Conservation (phyloP, 768 basidiomycete species). For the Boletus rubroflammeus region DNA sequence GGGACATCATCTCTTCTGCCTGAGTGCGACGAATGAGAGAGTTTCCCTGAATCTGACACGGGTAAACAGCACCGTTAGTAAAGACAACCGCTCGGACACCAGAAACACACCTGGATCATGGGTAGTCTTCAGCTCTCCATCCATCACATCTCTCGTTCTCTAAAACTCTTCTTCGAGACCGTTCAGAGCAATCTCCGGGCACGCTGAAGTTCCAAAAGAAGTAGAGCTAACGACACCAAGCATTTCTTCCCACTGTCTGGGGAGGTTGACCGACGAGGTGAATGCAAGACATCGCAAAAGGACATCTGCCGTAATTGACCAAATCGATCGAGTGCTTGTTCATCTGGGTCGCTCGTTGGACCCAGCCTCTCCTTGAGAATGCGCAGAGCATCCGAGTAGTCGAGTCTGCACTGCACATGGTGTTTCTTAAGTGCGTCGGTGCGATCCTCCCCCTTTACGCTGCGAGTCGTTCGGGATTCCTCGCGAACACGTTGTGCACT, state of each 20-base stretch:
- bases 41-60: too few relatives aligned
- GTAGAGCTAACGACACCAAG: too few relatives aligned
- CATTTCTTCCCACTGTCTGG: too few relatives aligned
- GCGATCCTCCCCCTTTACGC: too few relatives aligned
- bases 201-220: too few relatives aligned
- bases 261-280: too few relatives aligned
- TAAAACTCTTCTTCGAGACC: too few relatives aligned
- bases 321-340: not conserved
- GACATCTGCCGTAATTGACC: constrained; percentile 12
- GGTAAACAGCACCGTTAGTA: too few relatives aligned
- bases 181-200: too few relatives aligned
- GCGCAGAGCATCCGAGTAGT: not conserved
- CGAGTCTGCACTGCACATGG: not conserved
- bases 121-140: constrained; percentile 14
- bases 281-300: too few relatives aligned
- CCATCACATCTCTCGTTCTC: constrained; percentile 16
- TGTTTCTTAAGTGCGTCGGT: not conserved
- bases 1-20: constrained; percentile 39
- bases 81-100: too few relatives aligned
- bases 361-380: constrained; percentile 2
- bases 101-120: constrained; percentile 30
- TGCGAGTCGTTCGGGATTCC: not conserved
- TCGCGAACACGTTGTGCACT: not conserved
- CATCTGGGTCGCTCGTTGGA: not conserved
- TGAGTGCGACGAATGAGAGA: too few relatives aligned